Conservation (phyloP, 2,329 filamentous ascomycete genomes). For the Phialophora expanda region DNA sequence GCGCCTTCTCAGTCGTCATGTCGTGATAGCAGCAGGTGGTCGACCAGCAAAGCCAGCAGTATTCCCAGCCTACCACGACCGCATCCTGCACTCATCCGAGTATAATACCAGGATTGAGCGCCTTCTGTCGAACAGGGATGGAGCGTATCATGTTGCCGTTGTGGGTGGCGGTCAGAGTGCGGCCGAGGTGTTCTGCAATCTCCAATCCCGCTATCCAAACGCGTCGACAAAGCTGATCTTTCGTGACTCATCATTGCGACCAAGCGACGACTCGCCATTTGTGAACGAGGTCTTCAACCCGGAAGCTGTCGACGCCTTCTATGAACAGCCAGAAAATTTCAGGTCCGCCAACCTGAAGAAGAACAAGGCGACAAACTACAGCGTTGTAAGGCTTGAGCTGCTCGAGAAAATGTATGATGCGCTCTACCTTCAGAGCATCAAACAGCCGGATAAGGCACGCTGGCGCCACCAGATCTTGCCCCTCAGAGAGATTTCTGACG, state of each 20-base stretch:
- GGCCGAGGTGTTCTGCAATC: conserved; percentile 91
- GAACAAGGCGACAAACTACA: conserved; percentile 89
- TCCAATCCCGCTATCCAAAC: conserved; percentile 82
- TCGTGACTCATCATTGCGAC: conserved; percentile 79
- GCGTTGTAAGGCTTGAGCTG: conserved; percentile 86
- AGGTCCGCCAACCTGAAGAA: conserved; percentile 67
- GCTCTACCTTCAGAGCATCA: conserved; percentile 83
- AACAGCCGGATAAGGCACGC: conserved; percentile 68
- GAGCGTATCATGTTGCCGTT: conserved; percentile 75
- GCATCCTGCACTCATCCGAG: conserved; percentile 85
- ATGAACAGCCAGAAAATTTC: conserved; percentile 66
- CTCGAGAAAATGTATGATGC: conserved; percentile 87
- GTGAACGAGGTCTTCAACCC: conserved; percentile 98
- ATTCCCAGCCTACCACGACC: conserved; percentile 71
- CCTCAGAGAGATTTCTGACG: conserved; percentile 67
- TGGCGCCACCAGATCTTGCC: conserved; percentile 85
- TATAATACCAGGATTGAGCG: conserved; percentile 57
- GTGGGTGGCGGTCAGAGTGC: conserved; percentile 90
- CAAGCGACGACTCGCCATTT: conserved; percentile 94
- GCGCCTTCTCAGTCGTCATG: conserved; percentile 53
- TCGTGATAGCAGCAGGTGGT: conserved; percentile 70
- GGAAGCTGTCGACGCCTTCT: conserved; percentile 77
- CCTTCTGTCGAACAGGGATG: conserved; percentile 43
- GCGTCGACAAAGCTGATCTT: conserved; percentile 78
- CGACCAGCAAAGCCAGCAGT: conserved; percentile 71